Evolutionary conservation across 164 flowering plant genomes (phyloP), one percentile per base, ranked within the genome.

Genomic region (Aristolochia californica): DNA sequence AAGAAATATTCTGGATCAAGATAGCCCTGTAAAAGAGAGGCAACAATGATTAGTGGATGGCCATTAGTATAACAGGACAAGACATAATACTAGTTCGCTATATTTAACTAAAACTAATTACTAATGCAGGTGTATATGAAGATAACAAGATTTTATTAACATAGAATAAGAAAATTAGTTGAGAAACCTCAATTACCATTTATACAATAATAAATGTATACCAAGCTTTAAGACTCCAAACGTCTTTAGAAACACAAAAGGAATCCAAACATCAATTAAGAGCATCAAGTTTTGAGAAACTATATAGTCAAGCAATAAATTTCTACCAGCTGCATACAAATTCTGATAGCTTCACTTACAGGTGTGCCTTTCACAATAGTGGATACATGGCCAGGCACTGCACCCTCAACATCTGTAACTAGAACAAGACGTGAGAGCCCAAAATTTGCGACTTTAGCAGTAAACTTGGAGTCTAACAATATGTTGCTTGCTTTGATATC

Each of bases 311-410:
- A n/a, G n/a, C n/a, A n/a, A 40, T 16, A 5, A 25, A 54, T 34
- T 40, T 26, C 18, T 18, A 54, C 18, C 26, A 20, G 17, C 12
- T 15, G n/a, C 55, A 52, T 24, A 52, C 15, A 34, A 3, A 34
- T 22, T 47, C 14, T 13, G 34, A 20, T n/a, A 47, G 18, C 48
- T 17, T 24, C 18, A 47, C 82, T 82, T 73, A 89, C 97, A 38
- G 95, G 95, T 40, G 97, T 89, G 50, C 97, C 97, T 66, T 83
- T 89, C 21, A 89, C 97, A 38, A 90, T 81, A 20, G 95, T 90
- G 28, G 97, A 90, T 52, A 90, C 77, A 69, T 87, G 87, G 56
- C 61, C 78, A 58, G 97, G 93, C 23, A 67, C 45, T 53, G 18
- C 20, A 24, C 97, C 97, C 73, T 87, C 91, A 45, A 66, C 56